Conservation (phyloP, 2,329 filamentous ascomycete genomes). For the Penicillium sumatraense region DNA sequence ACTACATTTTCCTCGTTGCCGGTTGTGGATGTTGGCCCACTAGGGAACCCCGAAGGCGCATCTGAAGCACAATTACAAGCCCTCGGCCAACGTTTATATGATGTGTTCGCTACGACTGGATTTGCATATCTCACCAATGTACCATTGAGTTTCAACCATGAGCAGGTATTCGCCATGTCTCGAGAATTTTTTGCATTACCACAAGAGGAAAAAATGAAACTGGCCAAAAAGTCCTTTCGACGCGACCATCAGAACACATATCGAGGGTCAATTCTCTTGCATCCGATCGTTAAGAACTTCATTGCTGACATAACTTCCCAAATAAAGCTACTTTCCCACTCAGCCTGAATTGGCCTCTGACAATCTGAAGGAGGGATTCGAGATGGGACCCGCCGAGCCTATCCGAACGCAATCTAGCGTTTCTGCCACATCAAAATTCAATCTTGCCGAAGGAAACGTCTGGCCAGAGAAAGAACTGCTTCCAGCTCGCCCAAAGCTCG, state of each 20-base stretch:
- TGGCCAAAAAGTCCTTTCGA: conserved; percentile 50
- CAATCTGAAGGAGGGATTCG: conserved; percentile 55
- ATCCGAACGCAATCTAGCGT: conserved; percentile 8
- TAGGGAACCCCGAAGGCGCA: conserved; percentile 32
- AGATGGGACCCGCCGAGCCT: conserved; percentile 42
- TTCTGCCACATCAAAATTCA: conserved; percentile 32
- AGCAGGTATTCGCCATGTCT: conserved; percentile 48
- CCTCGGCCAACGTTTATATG: conserved; percentile 45
- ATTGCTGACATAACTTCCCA: background rate
- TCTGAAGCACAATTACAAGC: conserved; percentile 28
- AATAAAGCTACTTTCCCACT: conserved; percentile 49
- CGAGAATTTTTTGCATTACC: conserved; percentile 46
- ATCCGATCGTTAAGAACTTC: background rate
- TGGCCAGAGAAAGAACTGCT: conserved; percentile 38
- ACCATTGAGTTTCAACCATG: conserved; percentile 48
- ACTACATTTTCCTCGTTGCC: conserved; percentile 49
- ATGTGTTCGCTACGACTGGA: conserved; percentile 51
- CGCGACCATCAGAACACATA: conserved; percentile 50
- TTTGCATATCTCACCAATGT: conserved; percentile 53
- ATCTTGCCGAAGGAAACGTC: conserved; percentile 48
- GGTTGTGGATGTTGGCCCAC: conserved; percentile 46
- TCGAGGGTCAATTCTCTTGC: conserved; percentile 37
- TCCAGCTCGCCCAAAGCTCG: conserved; percentile 33
- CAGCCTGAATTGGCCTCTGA: conserved; percentile 43
- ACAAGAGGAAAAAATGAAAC: conserved; percentile 41